Conservation (phyloP, 805 yeast species). For the Komagataella pseudopastoris region DNA sequence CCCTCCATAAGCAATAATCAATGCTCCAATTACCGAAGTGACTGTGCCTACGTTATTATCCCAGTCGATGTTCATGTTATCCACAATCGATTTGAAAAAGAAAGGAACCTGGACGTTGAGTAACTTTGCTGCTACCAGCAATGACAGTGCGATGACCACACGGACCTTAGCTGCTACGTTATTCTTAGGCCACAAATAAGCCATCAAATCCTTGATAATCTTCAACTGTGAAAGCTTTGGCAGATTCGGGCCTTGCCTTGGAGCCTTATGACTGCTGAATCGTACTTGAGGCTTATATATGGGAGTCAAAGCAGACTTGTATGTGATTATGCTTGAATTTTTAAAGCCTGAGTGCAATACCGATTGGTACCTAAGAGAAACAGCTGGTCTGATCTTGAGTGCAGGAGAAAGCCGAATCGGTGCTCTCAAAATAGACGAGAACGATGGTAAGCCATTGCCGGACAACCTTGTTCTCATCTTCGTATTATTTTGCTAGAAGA, state of each 20-base stretch:
- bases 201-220: constrained; percentile 50
- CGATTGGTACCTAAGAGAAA: neutral
- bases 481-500: constrained; percentile 12
- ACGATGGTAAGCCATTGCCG: constrained; percentile 23
- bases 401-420: neutral
- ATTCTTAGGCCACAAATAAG: constrained; percentile 74
- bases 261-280: neutral
- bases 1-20: constrained; percentile 79
- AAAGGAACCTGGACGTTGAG: constrained; percentile 94
- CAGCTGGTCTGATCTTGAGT: neutral
- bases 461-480: constrained; percentile 52
- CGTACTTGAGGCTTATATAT: neutral
- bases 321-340: neutral
- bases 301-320: neutral
- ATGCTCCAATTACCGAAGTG: constrained; percentile 49
- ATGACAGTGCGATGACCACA: constrained; percentile 60
- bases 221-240: constrained; percentile 24
- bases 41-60: constrained; percentile 44
- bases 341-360: neutral
- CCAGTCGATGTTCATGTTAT: constrained; percentile 91
- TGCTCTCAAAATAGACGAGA: constrained; percentile 1
- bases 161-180: constrained; percentile 54
- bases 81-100: constrained; percentile 79
- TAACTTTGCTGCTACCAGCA: constrained; percentile 70
- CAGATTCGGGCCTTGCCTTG: neutral